These are phyloP conservation scores for Ciborinia camelliae DNA, from an alignment of 2,329 filamentous ascomycete species.

Conservation along the genomic window DNA sequence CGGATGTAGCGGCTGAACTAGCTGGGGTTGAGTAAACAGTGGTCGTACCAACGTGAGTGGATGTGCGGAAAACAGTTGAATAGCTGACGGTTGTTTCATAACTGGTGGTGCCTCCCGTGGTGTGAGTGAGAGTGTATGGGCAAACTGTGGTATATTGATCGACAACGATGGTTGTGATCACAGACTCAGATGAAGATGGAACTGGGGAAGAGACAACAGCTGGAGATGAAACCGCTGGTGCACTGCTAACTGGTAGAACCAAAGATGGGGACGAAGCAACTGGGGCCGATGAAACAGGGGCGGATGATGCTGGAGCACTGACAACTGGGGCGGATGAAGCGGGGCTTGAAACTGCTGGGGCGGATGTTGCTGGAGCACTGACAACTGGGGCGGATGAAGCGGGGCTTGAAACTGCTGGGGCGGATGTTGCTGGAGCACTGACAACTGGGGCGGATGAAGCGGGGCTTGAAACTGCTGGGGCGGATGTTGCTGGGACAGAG, in stretches of 20 bases:
- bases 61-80: not conserved
- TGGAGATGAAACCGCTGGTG: not conserved
- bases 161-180: not conserved
- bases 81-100: not conserved
- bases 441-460: not conserved
- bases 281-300: not conserved
- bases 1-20: too few species aligned
- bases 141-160: conserved; percentile 1
- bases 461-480: not conserved
- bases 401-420: too few species aligned
- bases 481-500: too few species aligned
- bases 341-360: too few species aligned
- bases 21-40: not conserved
- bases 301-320: not conserved
- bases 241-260: conserved; percentile 3
- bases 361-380: too few species aligned
- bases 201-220: not conserved
- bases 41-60: not conserved
- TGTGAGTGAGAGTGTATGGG: conserved; percentile 4
- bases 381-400: too few species aligned
- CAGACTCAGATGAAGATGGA: not conserved
- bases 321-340: not conserved
- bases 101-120: not conserved
- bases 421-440: too few species aligned
- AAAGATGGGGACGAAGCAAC: not conserved